Base-by-base conservation (phyloP, 2,329 filamentous ascomycete species). In the Scytalidium sp. region DNA sequence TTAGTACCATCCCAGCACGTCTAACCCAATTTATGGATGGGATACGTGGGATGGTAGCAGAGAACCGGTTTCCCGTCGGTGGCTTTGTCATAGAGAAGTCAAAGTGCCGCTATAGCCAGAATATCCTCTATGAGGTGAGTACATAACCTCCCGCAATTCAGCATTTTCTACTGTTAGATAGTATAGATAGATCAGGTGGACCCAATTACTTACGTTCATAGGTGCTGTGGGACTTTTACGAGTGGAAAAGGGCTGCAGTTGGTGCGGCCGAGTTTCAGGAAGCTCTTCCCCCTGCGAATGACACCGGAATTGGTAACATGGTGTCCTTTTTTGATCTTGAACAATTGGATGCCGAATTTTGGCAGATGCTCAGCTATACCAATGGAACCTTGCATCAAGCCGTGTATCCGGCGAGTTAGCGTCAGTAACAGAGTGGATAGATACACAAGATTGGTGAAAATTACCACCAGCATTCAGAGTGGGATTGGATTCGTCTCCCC, bases 121-220 rank as follows among this genome's bases (percentile, higher is more conserved):
- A 43, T 23, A 43, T 43, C n/a, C 41, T 43, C 22, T 43, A 43
- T n/a, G 41, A 43, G 22, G 41, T 43, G 19, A 43, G 41, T 43
- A 5, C 13, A 21, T 23, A 15, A 11, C 13, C 8, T 6, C 10
- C n/a, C 19, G 6, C 15, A 21, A 4, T 43, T 17, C 21, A 23
- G 22, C 22, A n/a, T 10, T 10, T 10, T n/a, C 19, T n/a, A 21
- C 21, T 19, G 15, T 23, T 43, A 21, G 6, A 7, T 43, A 6
- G 4, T 43, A 7, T 19, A 19, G 4, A 21, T 6, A 6, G 4
- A 20, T 43, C n/a, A 21, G 15, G 15, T 43, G 41, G 19, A 41
- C 6, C 41, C 21, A 23, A 19, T 43, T 20, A 36, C 32, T 36
- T 15, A 36, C 41, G 10, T 11, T 43, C 41, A 19, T n/a, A 43